phyloP scores from a whole-genome alignment of 305 asterid genomes.

The Solanum hybrid region DNA sequence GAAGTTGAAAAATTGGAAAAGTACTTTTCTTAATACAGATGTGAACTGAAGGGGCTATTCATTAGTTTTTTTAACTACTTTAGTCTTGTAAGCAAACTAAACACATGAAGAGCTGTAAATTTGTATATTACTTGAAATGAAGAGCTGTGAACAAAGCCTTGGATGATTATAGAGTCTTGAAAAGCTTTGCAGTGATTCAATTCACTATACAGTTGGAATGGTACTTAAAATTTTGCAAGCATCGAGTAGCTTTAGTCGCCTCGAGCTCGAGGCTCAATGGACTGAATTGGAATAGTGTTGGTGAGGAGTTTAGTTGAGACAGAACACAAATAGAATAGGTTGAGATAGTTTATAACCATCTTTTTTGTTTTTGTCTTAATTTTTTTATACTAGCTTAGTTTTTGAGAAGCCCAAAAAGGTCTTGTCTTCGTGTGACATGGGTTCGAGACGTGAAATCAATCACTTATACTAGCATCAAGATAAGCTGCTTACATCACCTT shows the following conservation, averaged over 20 bases:
- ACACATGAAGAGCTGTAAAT: not conserved
- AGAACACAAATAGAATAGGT: not conserved
- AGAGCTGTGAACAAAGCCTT: not conserved
- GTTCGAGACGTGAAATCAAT: not conserved
- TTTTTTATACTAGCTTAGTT: not conserved
- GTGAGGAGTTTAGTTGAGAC: not conserved
- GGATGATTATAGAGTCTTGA: not conserved
- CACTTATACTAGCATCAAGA: not conserved
- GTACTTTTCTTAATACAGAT: slow-evolving; percentile 42
- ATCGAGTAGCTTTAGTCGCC: not conserved
- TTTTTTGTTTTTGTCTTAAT: not conserved
- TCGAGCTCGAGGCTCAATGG: not conserved
- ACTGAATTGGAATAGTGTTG: not conserved
- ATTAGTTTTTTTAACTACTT: not conserved
- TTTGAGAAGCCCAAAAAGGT: not conserved
- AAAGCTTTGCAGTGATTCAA: not conserved
- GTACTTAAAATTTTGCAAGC: not conserved
- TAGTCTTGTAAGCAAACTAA: not conserved
- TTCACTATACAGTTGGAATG: not conserved
- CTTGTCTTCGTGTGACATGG: not conserved
- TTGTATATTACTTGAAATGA: not conserved
- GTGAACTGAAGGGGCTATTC: not conserved
- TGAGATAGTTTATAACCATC: not conserved
- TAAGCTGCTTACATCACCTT: not conserved
- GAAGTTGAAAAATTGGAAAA: slow-evolving; percentile 88